Conservation (phyloP, 345 rosid species). For the Sonneratia caseolaris region DNA sequence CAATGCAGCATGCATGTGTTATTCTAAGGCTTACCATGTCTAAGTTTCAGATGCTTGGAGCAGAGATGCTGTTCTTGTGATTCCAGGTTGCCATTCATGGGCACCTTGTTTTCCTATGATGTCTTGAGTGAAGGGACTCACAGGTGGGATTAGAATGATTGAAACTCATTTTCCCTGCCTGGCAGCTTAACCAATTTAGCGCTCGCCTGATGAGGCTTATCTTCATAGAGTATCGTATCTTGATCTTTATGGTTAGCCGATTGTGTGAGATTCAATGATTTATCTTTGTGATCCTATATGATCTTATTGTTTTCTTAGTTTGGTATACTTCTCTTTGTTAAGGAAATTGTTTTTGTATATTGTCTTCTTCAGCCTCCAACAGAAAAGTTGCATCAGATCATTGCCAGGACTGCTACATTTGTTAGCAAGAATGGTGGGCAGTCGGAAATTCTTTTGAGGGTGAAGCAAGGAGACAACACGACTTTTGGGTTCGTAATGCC, state of each 20-base stretch:
- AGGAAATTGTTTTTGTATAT: slow-evolving; percentile 11
- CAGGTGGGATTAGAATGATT: slow-evolving; percentile 97
- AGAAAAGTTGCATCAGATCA: slow-evolving; percentile 89
- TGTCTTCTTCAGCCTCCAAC: slow-evolving; percentile 66
- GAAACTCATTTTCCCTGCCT: slow-evolving; percentile 41
- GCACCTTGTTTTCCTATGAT: slow-evolving; percentile 93
- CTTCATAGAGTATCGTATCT: slow-evolving; percentile 47
- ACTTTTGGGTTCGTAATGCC: slow-evolving; percentile 94
- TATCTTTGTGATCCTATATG: slow-evolving; percentile 9
- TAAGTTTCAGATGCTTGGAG: slow-evolving; percentile 99
- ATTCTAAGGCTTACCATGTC: slow-evolving; percentile 98
- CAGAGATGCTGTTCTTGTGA: slow-evolving; percentile 62
- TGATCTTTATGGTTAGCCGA: slow-evolving; percentile 50
- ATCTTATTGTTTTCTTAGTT: slow-evolving; percentile 6
- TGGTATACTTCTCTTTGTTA: slow-evolving; percentile 18
- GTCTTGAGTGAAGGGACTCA: slow-evolving; percentile 78
- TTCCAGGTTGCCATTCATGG: slow-evolving; percentile 55
- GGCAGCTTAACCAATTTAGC: slow-evolving; percentile 41
- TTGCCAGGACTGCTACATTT: slow-evolving; percentile 75
- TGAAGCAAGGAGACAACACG: slow-evolving; percentile 93
- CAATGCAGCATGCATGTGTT: slow-evolving; percentile 69
- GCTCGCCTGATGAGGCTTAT: slow-evolving; percentile 47
- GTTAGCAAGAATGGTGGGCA: slow-evolving; percentile 86
- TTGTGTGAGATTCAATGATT: slow-evolving; percentile 34
- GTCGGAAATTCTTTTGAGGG: slow-evolving; percentile 89